These are phyloP conservation scores for Oxalis stricta DNA, from an alignment of 441 rosid species.

Conservation along the genomic window DNA sequence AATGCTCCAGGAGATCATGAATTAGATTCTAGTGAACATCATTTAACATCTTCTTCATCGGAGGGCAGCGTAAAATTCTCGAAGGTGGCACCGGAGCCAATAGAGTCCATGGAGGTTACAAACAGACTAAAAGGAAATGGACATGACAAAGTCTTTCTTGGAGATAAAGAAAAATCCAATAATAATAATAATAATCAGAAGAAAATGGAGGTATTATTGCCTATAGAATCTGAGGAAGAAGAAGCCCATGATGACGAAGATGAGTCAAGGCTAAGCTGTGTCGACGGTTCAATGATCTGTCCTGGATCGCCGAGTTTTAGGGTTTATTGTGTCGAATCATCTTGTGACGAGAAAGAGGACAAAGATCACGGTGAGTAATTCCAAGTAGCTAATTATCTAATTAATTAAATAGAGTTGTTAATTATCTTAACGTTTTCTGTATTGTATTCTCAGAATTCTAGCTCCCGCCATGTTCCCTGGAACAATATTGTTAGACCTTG, in stretches of 20 bases:
- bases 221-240: not conserved
- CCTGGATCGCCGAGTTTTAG: slow-evolving; percentile 72
- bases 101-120: not conserved
- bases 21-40: too few species aligned
- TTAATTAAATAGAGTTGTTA: too few species aligned
- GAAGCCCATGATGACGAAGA: slow-evolving; percentile 11
- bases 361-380: slow-evolving; percentile 15
- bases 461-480: too few species aligned
- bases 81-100: slow-evolving; percentile 16
- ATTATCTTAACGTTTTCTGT: not conserved
- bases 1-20: slow-evolving; percentile 20
- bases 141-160: slow-evolving; percentile 10
- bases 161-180: slow-evolving; percentile 7
- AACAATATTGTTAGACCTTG: too few species aligned
- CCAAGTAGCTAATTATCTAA: too few species aligned
- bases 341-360: slow-evolving; percentile 4
- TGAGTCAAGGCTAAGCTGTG: slow-evolving; percentile 9
- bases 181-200: too few species aligned
- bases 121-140: slow-evolving; percentile 1
- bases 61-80: slow-evolving; percentile 17
- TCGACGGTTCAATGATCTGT: slow-evolving; percentile 12
- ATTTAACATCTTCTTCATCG: too few species aligned
- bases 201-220: not conserved
- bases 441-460: too few species aligned
- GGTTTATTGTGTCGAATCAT: slow-evolving; percentile 37